These are phyloP conservation scores for Nannochloropsis gaditana DNA, from an alignment of 108 stramenopile species.

Conservation along the genomic window DNA sequence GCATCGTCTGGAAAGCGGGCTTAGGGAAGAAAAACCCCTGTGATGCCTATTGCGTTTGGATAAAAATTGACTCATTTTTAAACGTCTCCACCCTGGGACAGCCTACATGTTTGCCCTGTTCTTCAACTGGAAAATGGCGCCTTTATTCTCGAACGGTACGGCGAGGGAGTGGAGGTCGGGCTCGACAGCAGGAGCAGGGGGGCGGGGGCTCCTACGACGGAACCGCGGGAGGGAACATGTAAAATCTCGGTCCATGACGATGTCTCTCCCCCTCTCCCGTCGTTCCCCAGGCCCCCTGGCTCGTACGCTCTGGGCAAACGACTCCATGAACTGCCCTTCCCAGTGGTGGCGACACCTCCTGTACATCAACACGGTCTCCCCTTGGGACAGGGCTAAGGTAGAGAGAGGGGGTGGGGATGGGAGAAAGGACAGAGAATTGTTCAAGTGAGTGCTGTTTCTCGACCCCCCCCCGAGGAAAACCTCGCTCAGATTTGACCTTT, in stretches of 20 bases:
- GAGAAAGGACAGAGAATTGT: neutral
- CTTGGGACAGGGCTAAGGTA: neutral
- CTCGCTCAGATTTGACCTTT: too few species aligned
- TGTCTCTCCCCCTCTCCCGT: neutral
- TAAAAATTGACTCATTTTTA: too few species aligned
- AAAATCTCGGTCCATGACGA: neutral
- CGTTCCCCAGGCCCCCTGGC: neutral
- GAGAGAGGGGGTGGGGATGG: neutral
- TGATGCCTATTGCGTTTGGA: too few species aligned
- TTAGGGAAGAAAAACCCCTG: too few species aligned
- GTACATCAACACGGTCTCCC: neutral
- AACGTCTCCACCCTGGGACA: neutral
- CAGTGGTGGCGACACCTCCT: constrained; percentile 8
- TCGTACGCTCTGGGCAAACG: neutral
- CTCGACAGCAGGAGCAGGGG: neutral
- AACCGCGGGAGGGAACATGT: too few species aligned
- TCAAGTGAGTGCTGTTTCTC: too few species aligned
- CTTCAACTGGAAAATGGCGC: constrained; percentile 7
- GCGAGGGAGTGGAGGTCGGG: neutral
- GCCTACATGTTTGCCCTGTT: neutral
- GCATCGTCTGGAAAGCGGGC: too few species aligned
- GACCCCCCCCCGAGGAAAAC: too few species aligned
- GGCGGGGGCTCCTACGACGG: neutral
- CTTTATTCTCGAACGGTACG: neutral
- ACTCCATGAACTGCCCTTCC: neutral